These are phyloP conservation scores for Penicillium sumatraense DNA, from an alignment of 2,329 filamentous ascomycete genomes.

Conservation along the genomic window DNA sequence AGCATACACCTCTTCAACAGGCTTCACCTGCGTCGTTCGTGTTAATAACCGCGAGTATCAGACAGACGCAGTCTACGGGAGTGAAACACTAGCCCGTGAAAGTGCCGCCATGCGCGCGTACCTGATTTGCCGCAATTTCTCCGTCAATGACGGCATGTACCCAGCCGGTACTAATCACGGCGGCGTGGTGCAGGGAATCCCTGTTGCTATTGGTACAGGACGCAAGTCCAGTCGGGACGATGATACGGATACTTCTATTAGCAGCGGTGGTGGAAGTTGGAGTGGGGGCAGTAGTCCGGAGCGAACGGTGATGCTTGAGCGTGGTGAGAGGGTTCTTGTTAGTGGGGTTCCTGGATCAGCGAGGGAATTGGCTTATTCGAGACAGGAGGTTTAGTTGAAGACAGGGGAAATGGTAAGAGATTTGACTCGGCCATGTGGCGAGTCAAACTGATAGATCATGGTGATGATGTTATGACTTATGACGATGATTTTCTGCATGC, in stretches of 20 bases:
- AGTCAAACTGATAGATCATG: background rate
- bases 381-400: background rate
- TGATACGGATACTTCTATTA: slow-evolving; percentile 50
- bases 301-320: slow-evolving; percentile 4
- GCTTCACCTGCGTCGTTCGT: slow-evolving; percentile 86
- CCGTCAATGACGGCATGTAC: slow-evolving; percentile 91
- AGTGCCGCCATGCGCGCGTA: slow-evolving; percentile 95
- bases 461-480: slow-evolving; percentile 28
- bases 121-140: slow-evolving; percentile 97
- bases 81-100: slow-evolving; percentile 82
- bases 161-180: slow-evolving; percentile 60
- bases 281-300: slow-evolving; percentile 62
- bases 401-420: background rate
- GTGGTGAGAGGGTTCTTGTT: background rate
- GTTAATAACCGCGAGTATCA: slow-evolving; percentile 98
- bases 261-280: slow-evolving; percentile 54
- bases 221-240: slow-evolving; percentile 55
- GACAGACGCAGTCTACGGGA: slow-evolving; percentile 83
- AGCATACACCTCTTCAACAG: slow-evolving; percentile 72
- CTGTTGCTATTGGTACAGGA: slow-evolving; percentile 67
- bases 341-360: slow-evolving; percentile 3
- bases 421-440: background rate
- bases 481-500: slow-evolving; percentile 18
- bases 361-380: slow-evolving; percentile 8
- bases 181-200: slow-evolving; percentile 63